A percentile compares a stretch with the other conserved stretches of the same genome.
phyloP scores from a whole-genome alignment of 2,329 filamentous ascomycete genomes.

The Ceratocystis eucalypticola region DNA sequence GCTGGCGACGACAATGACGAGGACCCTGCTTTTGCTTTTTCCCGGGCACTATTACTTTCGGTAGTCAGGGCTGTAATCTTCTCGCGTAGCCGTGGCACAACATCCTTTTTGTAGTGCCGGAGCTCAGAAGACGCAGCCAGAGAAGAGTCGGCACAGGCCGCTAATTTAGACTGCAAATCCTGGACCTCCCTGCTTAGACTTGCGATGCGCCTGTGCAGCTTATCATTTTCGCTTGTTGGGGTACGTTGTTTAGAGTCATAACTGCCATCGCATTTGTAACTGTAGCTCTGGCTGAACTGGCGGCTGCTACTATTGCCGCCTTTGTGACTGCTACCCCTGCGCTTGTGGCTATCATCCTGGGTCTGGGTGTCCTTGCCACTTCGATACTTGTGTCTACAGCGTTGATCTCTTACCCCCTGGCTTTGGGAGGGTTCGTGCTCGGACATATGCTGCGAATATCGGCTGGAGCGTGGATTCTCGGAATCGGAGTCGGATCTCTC shows the following conservation, averaged over 20 bases:
- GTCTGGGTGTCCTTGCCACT: background rate
- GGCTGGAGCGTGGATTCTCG: background rate
- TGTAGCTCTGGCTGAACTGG: background rate
- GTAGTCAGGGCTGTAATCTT: slow-evolving; percentile 1
- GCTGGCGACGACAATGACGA: background rate
- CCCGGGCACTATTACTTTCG: background rate
- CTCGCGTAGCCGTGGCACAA: slow-evolving; percentile 2
- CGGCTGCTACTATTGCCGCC: background rate
- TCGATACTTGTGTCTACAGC: background rate
- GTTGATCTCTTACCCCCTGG: background rate
- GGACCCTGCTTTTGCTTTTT: background rate
- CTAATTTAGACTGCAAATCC: background rate
- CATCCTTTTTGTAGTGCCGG: background rate
- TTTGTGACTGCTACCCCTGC: background rate
- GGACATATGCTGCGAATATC: background rate
- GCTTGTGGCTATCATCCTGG: background rate
- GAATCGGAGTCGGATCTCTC: background rate
- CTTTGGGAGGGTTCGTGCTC: background rate
- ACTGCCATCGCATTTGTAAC: background rate
- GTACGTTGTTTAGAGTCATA: background rate
- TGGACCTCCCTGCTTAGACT: background rate
- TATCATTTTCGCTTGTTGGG: background rate
- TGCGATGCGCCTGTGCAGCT: background rate
- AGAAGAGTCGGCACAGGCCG: background rate
- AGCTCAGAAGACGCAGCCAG: background rate